Percentiles rank a stretch among this genome's conserved stretches.
These are phyloP conservation scores for Rubroboletus pulcherrimus DNA, from an alignment of 768 basidiomycete genomes.

Conservation along the genomic window DNA sequence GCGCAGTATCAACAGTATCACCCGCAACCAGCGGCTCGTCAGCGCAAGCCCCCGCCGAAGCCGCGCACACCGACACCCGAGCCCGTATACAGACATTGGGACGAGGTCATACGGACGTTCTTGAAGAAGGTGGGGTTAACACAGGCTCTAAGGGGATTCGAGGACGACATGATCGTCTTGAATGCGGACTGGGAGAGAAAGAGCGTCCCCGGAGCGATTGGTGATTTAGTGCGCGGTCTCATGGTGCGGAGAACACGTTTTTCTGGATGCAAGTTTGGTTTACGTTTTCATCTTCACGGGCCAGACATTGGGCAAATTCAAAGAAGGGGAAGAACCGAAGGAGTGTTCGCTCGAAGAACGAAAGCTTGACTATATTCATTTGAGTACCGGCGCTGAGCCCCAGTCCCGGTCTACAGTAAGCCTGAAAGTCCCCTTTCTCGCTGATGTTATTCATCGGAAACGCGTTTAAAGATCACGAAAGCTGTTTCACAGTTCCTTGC, in stretches of 20 bases:
- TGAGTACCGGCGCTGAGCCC: slow-evolving; percentile 43
- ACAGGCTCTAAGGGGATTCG: slow-evolving; percentile 60
- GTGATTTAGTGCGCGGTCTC: slow-evolving; percentile 47
- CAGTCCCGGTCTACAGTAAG: slow-evolving; percentile 59
- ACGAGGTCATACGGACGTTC: slow-evolving; percentile 52
- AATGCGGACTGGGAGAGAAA: slow-evolving; percentile 61
- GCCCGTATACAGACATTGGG: slow-evolving; percentile 58
- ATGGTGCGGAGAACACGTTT: slow-evolving; percentile 37
- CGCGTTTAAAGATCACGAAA: slow-evolving; percentile 52
- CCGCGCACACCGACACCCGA: slow-evolving; percentile 37
- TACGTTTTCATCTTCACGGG: background rate
- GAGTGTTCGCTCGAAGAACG: slow-evolving; percentile 55
- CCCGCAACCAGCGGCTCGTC: slow-evolving; percentile 24
- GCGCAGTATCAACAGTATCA: slow-evolving; percentile 34
- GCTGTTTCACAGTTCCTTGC: slow-evolving; percentile 72
- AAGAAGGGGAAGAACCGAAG: slow-evolving; percentile 23
- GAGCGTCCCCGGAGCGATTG: slow-evolving; percentile 53
- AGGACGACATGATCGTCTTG: slow-evolving; percentile 69
- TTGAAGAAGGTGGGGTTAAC: slow-evolving; percentile 50
- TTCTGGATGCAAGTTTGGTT: background rate
- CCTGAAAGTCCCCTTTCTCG: slow-evolving; percentile 7
- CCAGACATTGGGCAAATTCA: slow-evolving; percentile 31
- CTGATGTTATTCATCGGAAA: slow-evolving; percentile 1
- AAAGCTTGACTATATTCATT: slow-evolving; percentile 59
- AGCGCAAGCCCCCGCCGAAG: slow-evolving; percentile 27